These are phyloP conservation scores for Wickerhamomyces sp. DNA, from an alignment of 1,139 yeast species.

Conservation along the genomic window DNA sequence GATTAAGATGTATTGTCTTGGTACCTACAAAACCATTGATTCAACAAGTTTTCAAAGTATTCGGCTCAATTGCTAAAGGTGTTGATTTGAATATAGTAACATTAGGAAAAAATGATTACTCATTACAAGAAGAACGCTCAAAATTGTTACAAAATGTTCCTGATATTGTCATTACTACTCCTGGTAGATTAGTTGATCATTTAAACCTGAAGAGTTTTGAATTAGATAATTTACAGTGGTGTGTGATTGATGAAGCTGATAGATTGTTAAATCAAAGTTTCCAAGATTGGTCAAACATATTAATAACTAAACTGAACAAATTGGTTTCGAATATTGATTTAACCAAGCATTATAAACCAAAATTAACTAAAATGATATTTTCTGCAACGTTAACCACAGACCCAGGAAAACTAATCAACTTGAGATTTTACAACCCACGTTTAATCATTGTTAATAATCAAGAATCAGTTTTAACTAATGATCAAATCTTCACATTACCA, in stretches of 20 bases:
- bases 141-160: conserved; percentile 51
- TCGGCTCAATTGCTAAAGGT: conserved; percentile 60
- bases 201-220: conserved; percentile 36
- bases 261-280: conserved; percentile 83
- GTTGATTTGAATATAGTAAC: conserved; percentile 58
- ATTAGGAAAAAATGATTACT: conserved; percentile 51
- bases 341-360: conserved; percentile 31
- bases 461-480: conserved; percentile 39
- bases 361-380: conserved; percentile 61
- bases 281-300: conserved; percentile 83
- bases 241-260: conserved; percentile 95
- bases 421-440: conserved; percentile 66
- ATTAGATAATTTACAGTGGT: conserved; percentile 52
- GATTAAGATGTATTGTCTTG: conserved; percentile 68
- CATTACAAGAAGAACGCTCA: conserved; percentile 62
- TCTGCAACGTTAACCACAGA: conserved; percentile 94
- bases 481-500: conserved; percentile 52
- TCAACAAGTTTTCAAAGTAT: conserved; percentile 70
- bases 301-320: conserved; percentile 47
- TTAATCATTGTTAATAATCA: conserved; percentile 66
- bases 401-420: conserved; percentile 74
- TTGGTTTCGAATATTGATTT: conserved; percentile 26
- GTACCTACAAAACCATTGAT: conserved; percentile 91
- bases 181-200: conserved; percentile 95
- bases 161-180: conserved; percentile 80